phyloP scores from a whole-genome alignment of 2,329 filamentous ascomycete genomes.

The Aurifilum marmelostoma region DNA sequence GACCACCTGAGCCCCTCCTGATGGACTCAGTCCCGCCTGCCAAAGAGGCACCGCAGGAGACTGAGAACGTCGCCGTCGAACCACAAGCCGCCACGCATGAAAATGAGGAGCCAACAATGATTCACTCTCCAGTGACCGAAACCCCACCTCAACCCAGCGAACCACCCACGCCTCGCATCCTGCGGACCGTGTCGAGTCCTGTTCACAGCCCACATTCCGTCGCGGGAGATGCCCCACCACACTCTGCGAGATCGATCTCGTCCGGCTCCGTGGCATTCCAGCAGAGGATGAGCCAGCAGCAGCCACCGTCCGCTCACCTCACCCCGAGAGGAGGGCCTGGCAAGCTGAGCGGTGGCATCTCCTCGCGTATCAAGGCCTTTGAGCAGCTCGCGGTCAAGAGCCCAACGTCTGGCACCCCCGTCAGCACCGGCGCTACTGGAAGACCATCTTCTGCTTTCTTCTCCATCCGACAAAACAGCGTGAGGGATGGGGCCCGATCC shows the following conservation, averaged over 20 bases:
- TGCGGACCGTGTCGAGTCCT: conserved; percentile 55
- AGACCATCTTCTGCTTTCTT: conserved; percentile 60
- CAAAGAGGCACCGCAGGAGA: conserved; percentile 57
- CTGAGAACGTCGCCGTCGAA: conserved; percentile 84
- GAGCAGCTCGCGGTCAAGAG: conserved; percentile 69
- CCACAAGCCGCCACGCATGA: conserved; percentile 79
- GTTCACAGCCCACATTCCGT: conserved; percentile 49
- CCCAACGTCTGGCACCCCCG: conserved; percentile 25
- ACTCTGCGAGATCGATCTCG: conserved; percentile 57
- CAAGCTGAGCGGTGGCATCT: conserved; percentile 88
- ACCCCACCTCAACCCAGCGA: conserved; percentile 37
- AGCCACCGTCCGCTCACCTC: conserved; percentile 46
- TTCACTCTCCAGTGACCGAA: conserved; percentile 40
- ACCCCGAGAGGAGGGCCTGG: conserved; percentile 68
- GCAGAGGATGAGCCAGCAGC: conserved; percentile 58
- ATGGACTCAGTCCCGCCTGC: conserved; percentile 48
- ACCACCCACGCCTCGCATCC: conserved; percentile 39
- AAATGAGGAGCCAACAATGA: conserved; percentile 75
- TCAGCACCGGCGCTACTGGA: conserved; percentile 37
- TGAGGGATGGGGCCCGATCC: conserved; percentile 48
- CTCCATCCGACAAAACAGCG: conserved; percentile 53
- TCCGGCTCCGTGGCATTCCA: conserved; percentile 57
- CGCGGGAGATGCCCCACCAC: conserved; percentile 51
- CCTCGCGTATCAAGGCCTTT: conserved; percentile 90
- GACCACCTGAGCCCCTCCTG: conserved; percentile 58